Conservation (phyloP, 768 basidiomycete species). For the Suillus cothurnatus region DNA sequence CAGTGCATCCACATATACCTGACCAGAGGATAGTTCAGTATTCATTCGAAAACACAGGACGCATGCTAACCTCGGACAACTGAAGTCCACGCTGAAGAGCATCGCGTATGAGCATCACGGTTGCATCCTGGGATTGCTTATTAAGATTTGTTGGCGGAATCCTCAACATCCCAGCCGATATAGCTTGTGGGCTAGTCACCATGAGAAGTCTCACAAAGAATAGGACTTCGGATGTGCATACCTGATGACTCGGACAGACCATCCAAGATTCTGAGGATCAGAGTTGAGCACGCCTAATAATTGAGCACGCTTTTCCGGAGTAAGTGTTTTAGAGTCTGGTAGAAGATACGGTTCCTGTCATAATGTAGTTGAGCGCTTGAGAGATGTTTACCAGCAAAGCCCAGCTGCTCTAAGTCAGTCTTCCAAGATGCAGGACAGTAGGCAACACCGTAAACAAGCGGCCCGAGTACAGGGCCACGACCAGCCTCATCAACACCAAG, state of each 20-base stretch:
- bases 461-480: constrained; percentile 92
- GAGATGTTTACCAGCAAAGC: constrained; percentile 78
- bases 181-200: constrained; percentile 76
- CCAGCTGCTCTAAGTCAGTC: constrained; percentile 72
- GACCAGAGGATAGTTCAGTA: background rate
- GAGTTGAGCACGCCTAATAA: constrained; percentile 70
- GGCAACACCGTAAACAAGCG: constrained; percentile 94
- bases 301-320: constrained; percentile 62
- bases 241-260: constrained; percentile 83
- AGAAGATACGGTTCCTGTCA: background rate
- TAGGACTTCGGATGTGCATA: constrained; percentile 25
- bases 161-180: constrained; percentile 89
- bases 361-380: background rate
- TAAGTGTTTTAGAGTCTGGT: constrained; percentile 91
- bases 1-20: constrained; percentile 96
- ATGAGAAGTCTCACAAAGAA: background rate
- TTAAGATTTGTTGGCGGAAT: constrained; percentile 86
- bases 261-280: constrained; percentile 71
- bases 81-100: constrained; percentile 80
- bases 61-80: constrained; percentile 67
- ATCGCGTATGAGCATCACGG: constrained; percentile 83
- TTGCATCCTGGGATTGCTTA: constrained; percentile 86
- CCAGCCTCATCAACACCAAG: constrained; percentile 99
- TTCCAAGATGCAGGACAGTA: constrained; percentile 86
- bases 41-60: background rate